Evolutionary conservation across 805 yeast species (phyloP), one percentile per base, ranked within the genome.

Genomic region (Saccharomycopsis schoenii): DNA sequence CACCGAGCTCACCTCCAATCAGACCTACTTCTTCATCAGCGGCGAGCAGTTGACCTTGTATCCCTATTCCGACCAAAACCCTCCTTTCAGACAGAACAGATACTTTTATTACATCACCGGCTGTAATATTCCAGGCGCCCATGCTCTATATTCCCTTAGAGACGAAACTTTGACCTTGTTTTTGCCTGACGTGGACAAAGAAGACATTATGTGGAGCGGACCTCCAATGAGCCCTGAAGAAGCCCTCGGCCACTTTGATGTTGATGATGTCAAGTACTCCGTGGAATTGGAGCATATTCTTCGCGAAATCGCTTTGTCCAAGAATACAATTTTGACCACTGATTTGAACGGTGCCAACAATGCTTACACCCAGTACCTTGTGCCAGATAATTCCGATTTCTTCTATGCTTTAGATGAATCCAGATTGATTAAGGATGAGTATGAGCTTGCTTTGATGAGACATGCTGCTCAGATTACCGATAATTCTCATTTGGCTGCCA

Each of bases 181-280:
- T 68, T 76, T 94, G 58, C 97, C 98, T 0, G 81, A 87, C 59
- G 78, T 93, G 47, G 97, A 91, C 69, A 74, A 80, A 52, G 98
- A 94, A 54, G 97, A 89, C 69, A 87, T 93, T 51, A 87, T 94
- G 90, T 93, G 99, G 99, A 85, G 94, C 61, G 99, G 99, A 0
- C 69, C 86, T 72, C 99, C 99, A 4, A 65, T 89, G 58, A 75
- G 82, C 47, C 65, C 78, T 2, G 85, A 85, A 56, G 84, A 86
- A 19, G 97, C 97, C 0, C 59, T 72, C 57, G 70, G 75, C 21
- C 78, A 77, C 63, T 93, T 74, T 67, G 97, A 93, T 68, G 92
- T 90, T 37, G 98, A 94, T 71, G 86, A 83, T 52, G 96, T 92
- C 56, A 71, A 81, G 61, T 88, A 86, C 67, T 80, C 78, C 11